These are phyloP conservation scores for Stropharia rugosoannulata DNA, from an alignment of 768 basidiomycete genomes.

Conservation along the genomic window DNA sequence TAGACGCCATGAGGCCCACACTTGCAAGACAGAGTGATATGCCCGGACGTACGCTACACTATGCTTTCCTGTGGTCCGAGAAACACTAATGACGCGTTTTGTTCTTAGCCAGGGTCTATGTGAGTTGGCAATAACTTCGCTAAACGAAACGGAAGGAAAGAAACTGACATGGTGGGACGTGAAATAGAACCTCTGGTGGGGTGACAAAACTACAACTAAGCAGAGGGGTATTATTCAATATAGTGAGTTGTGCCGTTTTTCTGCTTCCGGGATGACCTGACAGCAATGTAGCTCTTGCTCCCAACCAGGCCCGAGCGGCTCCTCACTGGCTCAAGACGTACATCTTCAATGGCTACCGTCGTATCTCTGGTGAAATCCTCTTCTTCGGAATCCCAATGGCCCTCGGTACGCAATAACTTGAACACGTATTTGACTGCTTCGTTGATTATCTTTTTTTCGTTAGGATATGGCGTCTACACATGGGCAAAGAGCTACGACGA, in stretches of 20 bases:
- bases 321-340: conserved; percentile 71
- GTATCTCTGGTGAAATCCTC: conserved; percentile 68
- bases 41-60: conserved; percentile 69
- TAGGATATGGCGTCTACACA: conserved; percentile 77
- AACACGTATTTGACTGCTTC: not conserved
- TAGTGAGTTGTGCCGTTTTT: conserved; percentile 53
- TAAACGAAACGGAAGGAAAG: not conserved
- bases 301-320: conserved; percentile 73
- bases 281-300: conserved; percentile 67
- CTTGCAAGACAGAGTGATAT: conserved; percentile 65
- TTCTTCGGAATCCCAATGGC: conserved; percentile 82
- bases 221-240: conserved; percentile 80
- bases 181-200: conserved; percentile 87
- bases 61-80: not conserved
- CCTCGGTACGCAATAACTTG: conserved; percentile 52
- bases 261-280: not conserved
- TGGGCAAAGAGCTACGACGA: conserved; percentile 74
- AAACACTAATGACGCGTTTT: conserved; percentile 2
- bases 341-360: conserved; percentile 84
- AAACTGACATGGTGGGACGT: not conserved
- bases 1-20: conserved; percentile 60
- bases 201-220: conserved; percentile 59
- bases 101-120: conserved; percentile 71
- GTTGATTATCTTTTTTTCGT: not conserved
- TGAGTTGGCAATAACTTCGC: conserved; percentile 38